Evolutionary conservation across 2,329 filamentous ascomycete genomes (phyloP).

Genomic region (Fusarium sp.): DNA sequence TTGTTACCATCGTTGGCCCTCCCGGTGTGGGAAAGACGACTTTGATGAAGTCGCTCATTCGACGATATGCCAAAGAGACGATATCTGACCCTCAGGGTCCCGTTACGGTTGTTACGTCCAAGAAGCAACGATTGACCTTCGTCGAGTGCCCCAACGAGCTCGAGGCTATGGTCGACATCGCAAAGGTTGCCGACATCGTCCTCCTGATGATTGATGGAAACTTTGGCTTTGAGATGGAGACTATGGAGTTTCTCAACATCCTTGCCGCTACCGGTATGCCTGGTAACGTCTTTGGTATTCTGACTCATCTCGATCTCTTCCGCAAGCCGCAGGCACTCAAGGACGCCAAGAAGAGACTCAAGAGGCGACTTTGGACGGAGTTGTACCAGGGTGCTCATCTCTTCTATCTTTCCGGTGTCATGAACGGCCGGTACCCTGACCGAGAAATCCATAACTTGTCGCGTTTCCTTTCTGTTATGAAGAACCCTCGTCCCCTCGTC

Average conservation of each 20-base stretch:
- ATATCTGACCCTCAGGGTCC: conserved; percentile 90
- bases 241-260: conserved; percentile 98
- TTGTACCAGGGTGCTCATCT: conserved; percentile 96
- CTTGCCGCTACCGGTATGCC: conserved; percentile 97
- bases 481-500: conserved; percentile 94
- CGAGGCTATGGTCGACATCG: conserved; percentile 95
- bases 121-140: conserved; percentile 93
- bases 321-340: conserved; percentile 91
- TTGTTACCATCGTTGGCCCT: conserved; percentile 94
- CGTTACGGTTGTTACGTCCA: conserved; percentile 95
- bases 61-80: conserved; percentile 95
- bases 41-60: conserved; percentile 91
- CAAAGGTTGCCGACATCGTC: conserved; percentile 97
- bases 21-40: conserved; percentile 97
- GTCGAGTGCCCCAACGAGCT: conserved; percentile 97
- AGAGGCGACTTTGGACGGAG: conserved; percentile 96
- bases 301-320: conserved; percentile 96
- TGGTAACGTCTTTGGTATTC: conserved; percentile 95
- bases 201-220: conserved; percentile 99
- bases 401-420: conserved; percentile 95
- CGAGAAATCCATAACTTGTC: conserved; percentile 96
- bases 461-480: conserved; percentile 97
- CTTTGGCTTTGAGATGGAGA: conserved; percentile 99
- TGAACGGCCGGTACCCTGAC: conserved; percentile 96
- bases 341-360: conserved; percentile 94